These are phyloP conservation scores for Entomortierella beljakovae DNA, from an alignment of 192 early-diverging fungal species.

Conservation along the genomic window DNA sequence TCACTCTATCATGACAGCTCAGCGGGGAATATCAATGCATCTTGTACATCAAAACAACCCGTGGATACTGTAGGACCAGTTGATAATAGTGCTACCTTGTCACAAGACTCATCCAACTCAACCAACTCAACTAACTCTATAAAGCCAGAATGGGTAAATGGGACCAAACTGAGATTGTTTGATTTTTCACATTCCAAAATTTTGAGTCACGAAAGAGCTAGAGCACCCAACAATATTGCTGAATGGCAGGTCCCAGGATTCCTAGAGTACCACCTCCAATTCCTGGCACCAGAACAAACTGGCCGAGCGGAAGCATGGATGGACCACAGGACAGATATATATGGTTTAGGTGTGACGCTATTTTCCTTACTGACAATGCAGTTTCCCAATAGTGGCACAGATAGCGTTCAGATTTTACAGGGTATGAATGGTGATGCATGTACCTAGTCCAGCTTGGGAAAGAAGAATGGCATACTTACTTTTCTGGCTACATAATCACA, in stretches of 20 bases:
- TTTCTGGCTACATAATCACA: no score
- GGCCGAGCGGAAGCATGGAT: slow-evolving; percentile 53
- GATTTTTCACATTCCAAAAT: slow-evolving; percentile 51
- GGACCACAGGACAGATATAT: slow-evolving; percentile 52
- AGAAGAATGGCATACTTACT: no score
- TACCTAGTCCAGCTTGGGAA: not conserved
- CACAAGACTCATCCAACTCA: not conserved
- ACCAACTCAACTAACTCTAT: not conserved
- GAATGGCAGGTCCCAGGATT: slow-evolving; percentile 53
- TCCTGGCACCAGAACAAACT: slow-evolving; percentile 47
- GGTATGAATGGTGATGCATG: slow-evolving; percentile 6
- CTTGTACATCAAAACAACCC: not conserved
- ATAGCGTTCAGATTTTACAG: slow-evolving; percentile 50
- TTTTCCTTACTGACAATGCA: slow-evolving; percentile 49
- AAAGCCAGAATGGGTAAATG: slow-evolving; percentile 12
- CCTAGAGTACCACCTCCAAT: slow-evolving; percentile 44
- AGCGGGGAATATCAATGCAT: not conserved
- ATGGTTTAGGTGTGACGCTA: slow-evolving; percentile 35
- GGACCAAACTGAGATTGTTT: slow-evolving; percentile 36
- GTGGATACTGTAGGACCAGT: no score
- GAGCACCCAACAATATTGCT: slow-evolving; percentile 45
- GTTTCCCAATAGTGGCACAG: slow-evolving; percentile 41
- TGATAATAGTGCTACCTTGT: no score
- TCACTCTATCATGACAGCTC: slow-evolving; percentile 21
- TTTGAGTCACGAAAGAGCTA: slow-evolving; percentile 43